phyloP scores from a whole-genome alignment of 331 rosid genomes.

The Arachis monticola region DNA sequence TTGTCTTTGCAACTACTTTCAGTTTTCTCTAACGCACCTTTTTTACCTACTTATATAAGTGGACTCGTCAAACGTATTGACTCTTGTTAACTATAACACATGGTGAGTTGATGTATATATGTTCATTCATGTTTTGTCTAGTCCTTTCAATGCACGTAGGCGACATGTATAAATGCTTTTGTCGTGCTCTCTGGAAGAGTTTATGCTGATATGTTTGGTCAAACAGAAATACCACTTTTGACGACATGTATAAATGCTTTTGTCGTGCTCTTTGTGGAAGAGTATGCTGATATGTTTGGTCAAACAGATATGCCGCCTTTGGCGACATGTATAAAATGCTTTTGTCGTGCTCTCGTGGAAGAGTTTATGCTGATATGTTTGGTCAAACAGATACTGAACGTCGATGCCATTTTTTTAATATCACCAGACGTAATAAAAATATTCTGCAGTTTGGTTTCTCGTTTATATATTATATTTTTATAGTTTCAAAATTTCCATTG shows the following conservation, averaged over 20 bases:
- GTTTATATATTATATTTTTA: background rate
- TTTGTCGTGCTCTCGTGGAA: background rate
- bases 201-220: constrained; percentile 1
- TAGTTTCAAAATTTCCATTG: constrained; percentile 6
- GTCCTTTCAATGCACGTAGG: background rate
- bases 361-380: constrained; percentile 1
- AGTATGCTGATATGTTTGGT: background rate
- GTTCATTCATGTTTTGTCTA: background rate
- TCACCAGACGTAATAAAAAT: background rate
- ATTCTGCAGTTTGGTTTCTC: background rate
- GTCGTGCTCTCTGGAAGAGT: background rate
- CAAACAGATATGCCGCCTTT: background rate
- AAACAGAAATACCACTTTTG: background rate
- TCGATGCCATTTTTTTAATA: background rate
- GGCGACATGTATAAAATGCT: background rate
- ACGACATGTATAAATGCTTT: constrained; percentile 4
- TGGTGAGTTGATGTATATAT: constrained; percentile 7
- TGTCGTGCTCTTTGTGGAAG: constrained; percentile 6
- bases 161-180: background rate
- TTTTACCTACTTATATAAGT: background rate
- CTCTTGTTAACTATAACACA: constrained; percentile 18
- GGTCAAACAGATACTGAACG: constrained; percentile 4
- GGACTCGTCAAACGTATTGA: constrained; percentile 4
- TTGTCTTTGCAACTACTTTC: background rate
- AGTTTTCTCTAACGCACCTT: background rate